Conservation (phyloP, 306 rosid genomes). For the Dalbergia oliveri region DNA sequence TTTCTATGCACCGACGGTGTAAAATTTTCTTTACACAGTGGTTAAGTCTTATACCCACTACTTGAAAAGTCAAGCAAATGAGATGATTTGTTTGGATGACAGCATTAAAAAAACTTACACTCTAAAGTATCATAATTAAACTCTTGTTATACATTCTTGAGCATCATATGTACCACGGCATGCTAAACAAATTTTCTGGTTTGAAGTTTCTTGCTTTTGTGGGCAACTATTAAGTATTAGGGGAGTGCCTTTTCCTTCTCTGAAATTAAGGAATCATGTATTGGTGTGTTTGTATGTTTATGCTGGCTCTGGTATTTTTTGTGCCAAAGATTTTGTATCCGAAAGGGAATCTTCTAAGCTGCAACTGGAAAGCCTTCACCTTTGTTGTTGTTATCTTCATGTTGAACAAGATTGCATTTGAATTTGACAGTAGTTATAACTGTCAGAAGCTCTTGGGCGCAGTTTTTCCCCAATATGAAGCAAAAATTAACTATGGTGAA, state of each 20-base stretch:
- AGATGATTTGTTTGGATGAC: too few species aligned
- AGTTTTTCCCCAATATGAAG: neutral
- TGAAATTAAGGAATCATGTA: neutral
- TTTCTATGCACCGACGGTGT: too few species aligned
- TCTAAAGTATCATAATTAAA: too few species aligned
- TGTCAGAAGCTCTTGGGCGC: neutral
- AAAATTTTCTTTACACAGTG: too few species aligned
- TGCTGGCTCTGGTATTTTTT: neutral
- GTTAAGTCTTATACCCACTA: too few species aligned
- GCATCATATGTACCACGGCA: too few species aligned
- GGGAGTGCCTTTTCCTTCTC: neutral
- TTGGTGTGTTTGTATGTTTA: neutral
- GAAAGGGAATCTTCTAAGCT: too few species aligned
- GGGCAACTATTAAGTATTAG: neutral
- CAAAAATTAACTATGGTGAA: constrained; percentile 10
- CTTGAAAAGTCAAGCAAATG: too few species aligned
- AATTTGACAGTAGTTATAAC: neutral
- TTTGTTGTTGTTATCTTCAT: neutral
- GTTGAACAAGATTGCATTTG: neutral
- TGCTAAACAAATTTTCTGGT: neutral
- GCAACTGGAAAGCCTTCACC: neutral
- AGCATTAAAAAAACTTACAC: too few species aligned
- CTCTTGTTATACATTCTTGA: too few species aligned
- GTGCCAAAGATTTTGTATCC: too few species aligned
- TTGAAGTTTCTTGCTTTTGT: neutral